These are phyloP conservation scores for Fusarium secorum DNA, from an alignment of 2,329 filamentous ascomycete genomes.

Conservation along the genomic window DNA sequence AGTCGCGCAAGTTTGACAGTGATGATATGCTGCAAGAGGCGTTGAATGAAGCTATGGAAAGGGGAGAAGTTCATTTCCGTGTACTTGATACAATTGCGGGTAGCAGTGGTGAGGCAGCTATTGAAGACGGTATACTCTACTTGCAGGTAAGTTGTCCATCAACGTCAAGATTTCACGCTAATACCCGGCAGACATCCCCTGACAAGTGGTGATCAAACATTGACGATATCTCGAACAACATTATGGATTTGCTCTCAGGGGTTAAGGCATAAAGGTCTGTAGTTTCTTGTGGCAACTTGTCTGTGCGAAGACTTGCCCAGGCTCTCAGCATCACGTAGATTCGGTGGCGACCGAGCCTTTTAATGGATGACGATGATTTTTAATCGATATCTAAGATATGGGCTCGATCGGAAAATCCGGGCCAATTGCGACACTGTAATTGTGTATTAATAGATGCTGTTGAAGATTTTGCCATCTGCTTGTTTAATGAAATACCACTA, in stretches of 20 bases:
- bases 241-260: neutral
- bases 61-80: neutral
- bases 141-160: neutral
- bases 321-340: accelerated
- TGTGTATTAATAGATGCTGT: neutral
- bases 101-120: neutral
- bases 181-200: neutral
- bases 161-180: accelerated
- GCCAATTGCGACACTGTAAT: neutral
- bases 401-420: neutral
- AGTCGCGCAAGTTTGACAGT: neutral
- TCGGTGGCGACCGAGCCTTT: neutral
- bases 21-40: neutral
- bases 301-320: neutral
- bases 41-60: neutral
- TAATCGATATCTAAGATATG: neutral
- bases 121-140: neutral
- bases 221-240: neutral
- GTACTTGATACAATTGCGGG: neutral
- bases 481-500: neutral
- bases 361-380: too few relatives aligned
- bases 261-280: accelerated
- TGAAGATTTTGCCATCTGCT: neutral
- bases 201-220: neutral
- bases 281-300: neutral